phyloP scores from a whole-genome alignment of 805 yeast genomes.

The Naumovozyma dairenensis region DNA sequence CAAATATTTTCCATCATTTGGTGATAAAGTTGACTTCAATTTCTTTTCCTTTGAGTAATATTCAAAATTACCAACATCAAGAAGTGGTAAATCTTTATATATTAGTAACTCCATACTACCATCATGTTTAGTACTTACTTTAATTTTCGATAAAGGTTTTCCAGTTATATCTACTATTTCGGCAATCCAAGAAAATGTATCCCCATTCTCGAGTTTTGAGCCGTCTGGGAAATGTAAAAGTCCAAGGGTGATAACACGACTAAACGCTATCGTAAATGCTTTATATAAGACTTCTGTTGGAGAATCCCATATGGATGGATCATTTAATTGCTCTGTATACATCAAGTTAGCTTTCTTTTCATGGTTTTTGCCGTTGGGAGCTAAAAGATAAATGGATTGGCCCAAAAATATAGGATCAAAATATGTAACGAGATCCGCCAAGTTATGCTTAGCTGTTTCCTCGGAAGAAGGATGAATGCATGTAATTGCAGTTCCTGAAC shows the following conservation, averaged over 20 bases:
- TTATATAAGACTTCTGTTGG: slow-evolving; percentile 1
- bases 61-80: background rate
- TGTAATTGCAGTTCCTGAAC: slow-evolving; percentile 11
- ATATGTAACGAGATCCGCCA: slow-evolving; percentile 11
- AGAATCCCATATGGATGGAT: background rate
- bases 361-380: slow-evolving; percentile 4
- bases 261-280: slow-evolving; percentile 16
- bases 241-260: slow-evolving; percentile 13
- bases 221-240: slow-evolving; percentile 14
- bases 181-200: slow-evolving; percentile 26
- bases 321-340: background rate
- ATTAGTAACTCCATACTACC: background rate
- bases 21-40: no score
- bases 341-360: slow-evolving; percentile 1
- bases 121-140: background rate
- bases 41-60: background rate
- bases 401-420: slow-evolving; percentile 23
- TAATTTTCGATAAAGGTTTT: slow-evolving; percentile 14
- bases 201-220: slow-evolving; percentile 15
- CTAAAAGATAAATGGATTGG: slow-evolving; percentile 18
- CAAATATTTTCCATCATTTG: background rate
- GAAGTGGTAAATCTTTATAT: background rate
- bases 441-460: background rate
- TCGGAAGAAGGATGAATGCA: slow-evolving; percentile 9
- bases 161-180: slow-evolving; percentile 23